Evolutionary conservation across 768 basidiomycete genomes (phyloP), one percentile per base, ranked within the genome.

Genomic region (Pleurotus eryngii): DNA sequence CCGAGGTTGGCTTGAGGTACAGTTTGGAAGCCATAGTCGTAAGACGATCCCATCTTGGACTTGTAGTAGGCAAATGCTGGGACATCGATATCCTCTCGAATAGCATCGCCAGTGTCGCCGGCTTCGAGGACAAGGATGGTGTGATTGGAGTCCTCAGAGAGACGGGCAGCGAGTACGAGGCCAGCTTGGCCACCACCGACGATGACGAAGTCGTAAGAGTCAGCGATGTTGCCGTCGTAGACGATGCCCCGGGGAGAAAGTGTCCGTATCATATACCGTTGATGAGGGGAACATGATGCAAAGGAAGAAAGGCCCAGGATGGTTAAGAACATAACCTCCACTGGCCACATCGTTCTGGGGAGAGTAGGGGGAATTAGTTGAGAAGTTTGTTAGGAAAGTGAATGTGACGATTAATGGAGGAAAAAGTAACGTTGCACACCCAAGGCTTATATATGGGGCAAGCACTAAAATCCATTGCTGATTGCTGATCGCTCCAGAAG

Each of bases 131-230:
- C 65, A 3, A 82, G 71, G 0, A 84, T 74, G 8, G 74, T 72
- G 42, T 75, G 65, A 0, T 64, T 59, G 3, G 75, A 60, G 55
- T 81, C 71, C 62, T 82, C 80, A 0, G 79, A 66, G 9, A 83
- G 70, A 9, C 81, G 70, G 9, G 72, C 71, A 20, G 82, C 78
- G 39, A 84, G 76, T 3, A 80, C 78, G 12, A 73, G 72, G 15
- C 81, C 82, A 1, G 80, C 72, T 40, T 71, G 60, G 1, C 72
- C 72, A 45, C 71, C 73, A 15, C 70, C 71, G 18, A 66, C 68
- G 26, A 73, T 68, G 66, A 86, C 74, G 64, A 80, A 85, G 71
- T 85, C 84, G 64, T 81, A 86, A 0, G 76, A 63, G 43, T 61
- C 57, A 5, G 74, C 70, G 40, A 78, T 64, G 38, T 73, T 68